phyloP scores from a whole-genome alignment of 805 yeast species.

The Alloascoidea africana region DNA sequence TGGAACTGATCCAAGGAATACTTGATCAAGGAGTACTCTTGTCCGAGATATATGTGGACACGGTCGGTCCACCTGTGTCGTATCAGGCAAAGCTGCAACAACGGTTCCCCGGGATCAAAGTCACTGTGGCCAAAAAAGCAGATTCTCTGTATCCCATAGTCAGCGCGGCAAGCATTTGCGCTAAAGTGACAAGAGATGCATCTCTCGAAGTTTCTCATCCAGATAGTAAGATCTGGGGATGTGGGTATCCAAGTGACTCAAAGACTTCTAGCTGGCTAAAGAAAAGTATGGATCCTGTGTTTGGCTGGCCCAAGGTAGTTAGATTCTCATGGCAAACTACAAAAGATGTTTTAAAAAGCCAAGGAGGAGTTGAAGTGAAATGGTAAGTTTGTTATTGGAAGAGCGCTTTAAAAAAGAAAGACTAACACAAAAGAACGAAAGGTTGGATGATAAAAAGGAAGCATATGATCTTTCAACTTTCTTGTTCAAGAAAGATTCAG shows the following conservation, averaged over 20 bases:
- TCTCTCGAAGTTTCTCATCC: slow-evolving; percentile 21
- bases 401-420: not conserved
- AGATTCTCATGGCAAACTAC: slow-evolving; percentile 95
- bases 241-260: slow-evolving; percentile 94
- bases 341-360: slow-evolving; percentile 45
- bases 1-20: slow-evolving; percentile 54
- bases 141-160: slow-evolving; percentile 88
- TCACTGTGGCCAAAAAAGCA: slow-evolving; percentile 89
- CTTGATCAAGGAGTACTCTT: slow-evolving; percentile 46
- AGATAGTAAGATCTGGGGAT: slow-evolving; percentile 41
- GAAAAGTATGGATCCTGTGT: slow-evolving; percentile 44
- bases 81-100: slow-evolving; percentile 63
- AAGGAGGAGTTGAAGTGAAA: slow-evolving; percentile 35
- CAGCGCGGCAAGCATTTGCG: slow-evolving; percentile 88
- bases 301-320: slow-evolving; percentile 73
- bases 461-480: not conserved
- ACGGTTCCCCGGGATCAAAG: slow-evolving; percentile 51
- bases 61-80: slow-evolving; percentile 88
- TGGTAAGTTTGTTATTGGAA: slow-evolving; percentile 25
- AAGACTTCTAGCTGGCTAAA: slow-evolving; percentile 69
- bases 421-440: not conserved
- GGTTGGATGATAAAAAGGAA: not conserved
- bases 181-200: slow-evolving; percentile 87
- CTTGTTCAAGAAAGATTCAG: not conserved
- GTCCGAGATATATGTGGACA: slow-evolving; percentile 72